These are phyloP conservation scores for Cordyceps tenuipes DNA, from an alignment of 2,329 filamentous ascomycete species.

Conservation along the genomic window DNA sequence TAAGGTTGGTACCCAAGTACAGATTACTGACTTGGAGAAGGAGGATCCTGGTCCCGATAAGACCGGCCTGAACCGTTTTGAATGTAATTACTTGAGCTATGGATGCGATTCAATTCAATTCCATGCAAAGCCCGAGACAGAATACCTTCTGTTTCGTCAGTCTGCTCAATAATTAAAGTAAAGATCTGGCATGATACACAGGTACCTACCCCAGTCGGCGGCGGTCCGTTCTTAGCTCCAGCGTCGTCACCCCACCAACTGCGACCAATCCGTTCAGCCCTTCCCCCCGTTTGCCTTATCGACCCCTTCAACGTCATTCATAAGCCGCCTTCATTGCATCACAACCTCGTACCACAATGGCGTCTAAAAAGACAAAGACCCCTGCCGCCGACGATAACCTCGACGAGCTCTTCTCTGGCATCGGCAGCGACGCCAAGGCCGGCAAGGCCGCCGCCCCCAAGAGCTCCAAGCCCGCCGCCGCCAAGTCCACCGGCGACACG, in stretches of 20 bases:
- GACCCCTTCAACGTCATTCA: constrained; percentile 6
- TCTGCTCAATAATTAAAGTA: too few relatives aligned
- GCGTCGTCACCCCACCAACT: constrained; percentile 13
- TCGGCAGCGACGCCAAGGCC: constrained; percentile 43
- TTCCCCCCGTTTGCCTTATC: neutral
- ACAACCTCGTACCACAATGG: constrained; percentile 33
- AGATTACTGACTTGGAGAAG: neutral
- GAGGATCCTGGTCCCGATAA: too few relatives aligned
- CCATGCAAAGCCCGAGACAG: too few relatives aligned
- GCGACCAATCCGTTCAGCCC: constrained; percentile 6
- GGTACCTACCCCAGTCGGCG: neutral
- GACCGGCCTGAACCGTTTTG: too few relatives aligned
- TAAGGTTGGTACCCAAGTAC: neutral
- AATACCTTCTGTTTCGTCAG: too few relatives aligned
- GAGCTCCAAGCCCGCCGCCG: constrained; percentile 36
- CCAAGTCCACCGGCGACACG: constrained; percentile 47
- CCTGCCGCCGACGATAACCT: constrained; percentile 50
- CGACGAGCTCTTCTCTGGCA: constrained; percentile 56
- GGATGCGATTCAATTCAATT: too few relatives aligned
- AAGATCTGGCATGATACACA: too few relatives aligned
- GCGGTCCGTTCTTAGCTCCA: neutral
- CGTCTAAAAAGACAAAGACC: constrained; percentile 51
- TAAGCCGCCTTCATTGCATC: neutral
- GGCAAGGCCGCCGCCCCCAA: constrained; percentile 40
- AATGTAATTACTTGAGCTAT: too few relatives aligned